Evolutionary conservation across 2,329 filamentous ascomycete species (phyloP).

Genomic region (Arthrobotrys megalospora): DNA sequence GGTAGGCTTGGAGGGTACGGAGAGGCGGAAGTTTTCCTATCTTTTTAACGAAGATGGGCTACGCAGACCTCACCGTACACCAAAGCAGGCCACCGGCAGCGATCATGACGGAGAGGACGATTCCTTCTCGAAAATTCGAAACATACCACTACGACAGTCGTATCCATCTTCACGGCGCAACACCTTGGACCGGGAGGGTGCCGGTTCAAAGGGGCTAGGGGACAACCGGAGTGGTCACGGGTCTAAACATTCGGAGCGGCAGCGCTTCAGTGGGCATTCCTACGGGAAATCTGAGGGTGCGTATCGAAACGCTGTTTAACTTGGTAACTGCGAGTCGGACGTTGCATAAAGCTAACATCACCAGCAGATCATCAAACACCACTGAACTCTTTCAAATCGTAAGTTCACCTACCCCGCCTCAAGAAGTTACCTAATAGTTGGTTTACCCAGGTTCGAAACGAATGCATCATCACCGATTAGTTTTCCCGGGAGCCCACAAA

Average conservation of each 20-base stretch:
- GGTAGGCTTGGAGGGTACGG: constrained; percentile 32
- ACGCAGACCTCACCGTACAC: constrained; percentile 35
- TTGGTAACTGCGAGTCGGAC: not conserved
- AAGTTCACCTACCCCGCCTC: not conserved
- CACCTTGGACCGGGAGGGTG: constrained; percentile 41
- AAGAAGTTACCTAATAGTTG: not conserved
- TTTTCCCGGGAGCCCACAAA: constrained; percentile 20
- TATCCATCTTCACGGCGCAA: constrained; percentile 52
- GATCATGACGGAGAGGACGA: constrained; percentile 57
- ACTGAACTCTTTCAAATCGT: constrained; percentile 49
- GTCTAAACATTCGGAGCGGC: constrained; percentile 27
- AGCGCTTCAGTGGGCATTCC: constrained; percentile 32
- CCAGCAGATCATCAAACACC: constrained; percentile 21
- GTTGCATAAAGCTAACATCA: not conserved
- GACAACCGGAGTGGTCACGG: constrained; percentile 21
- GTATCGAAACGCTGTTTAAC: not conserved
- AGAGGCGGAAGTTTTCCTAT: constrained; percentile 57
- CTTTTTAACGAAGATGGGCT: constrained; percentile 56
- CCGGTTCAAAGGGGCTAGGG: not conserved
- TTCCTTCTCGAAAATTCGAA: constrained; percentile 24
- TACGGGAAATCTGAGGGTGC: constrained; percentile 39
- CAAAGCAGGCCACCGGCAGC: constrained; percentile 38
- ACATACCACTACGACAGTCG: constrained; percentile 35
- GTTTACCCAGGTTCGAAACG: constrained; percentile 42
- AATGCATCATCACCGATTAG: constrained; percentile 35